phyloP scores from a whole-genome alignment of 2,329 filamentous ascomycete genomes.

The Fusarium foetens region DNA sequence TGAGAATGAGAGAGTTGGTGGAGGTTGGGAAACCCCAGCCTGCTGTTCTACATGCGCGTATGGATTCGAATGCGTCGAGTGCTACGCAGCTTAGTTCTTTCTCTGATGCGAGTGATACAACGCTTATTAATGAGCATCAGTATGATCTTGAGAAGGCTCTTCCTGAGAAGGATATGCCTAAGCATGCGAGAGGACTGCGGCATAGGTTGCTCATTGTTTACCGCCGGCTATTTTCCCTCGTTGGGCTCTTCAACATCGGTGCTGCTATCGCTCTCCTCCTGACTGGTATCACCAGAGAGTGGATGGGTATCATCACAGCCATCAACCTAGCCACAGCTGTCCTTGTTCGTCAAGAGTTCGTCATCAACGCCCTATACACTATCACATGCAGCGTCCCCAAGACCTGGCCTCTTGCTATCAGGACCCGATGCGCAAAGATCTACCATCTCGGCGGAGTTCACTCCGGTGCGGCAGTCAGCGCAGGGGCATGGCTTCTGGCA shows the following conservation, averaged over 20 bases:
- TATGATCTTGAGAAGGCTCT: constrained; percentile 48
- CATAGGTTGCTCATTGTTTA: constrained; percentile 63
- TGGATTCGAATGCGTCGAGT: constrained; percentile 46
- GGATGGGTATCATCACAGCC: constrained; percentile 55
- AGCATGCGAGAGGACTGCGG: constrained; percentile 52
- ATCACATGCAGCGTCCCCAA: constrained; percentile 58
- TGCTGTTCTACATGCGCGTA: constrained; percentile 28
- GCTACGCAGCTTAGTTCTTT: constrained; percentile 35
- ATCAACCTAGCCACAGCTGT: constrained; percentile 61
- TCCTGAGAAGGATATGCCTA: constrained; percentile 55
- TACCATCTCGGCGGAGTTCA: constrained; percentile 64
- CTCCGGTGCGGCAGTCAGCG: constrained; percentile 59
- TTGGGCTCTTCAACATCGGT: constrained; percentile 62
- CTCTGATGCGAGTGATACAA: constrained; percentile 30
- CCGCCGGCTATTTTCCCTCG: constrained; percentile 64
- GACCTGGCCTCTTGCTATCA: constrained; percentile 59
- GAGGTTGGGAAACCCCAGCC: constrained; percentile 20
- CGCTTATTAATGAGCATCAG: constrained; percentile 39
- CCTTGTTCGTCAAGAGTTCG: constrained; percentile 62
- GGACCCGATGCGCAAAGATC: constrained; percentile 58
- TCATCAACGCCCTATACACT: constrained; percentile 63
- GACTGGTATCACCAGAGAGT: constrained; percentile 48
- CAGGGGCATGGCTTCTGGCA: constrained; percentile 59
- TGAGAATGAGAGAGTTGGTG: constrained; percentile 38
- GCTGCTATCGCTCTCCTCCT: constrained; percentile 58